Evolutionary conservation across 108 stramenopile genomes (phyloP).

Genomic region (Skeletonema menzelii): DNA sequence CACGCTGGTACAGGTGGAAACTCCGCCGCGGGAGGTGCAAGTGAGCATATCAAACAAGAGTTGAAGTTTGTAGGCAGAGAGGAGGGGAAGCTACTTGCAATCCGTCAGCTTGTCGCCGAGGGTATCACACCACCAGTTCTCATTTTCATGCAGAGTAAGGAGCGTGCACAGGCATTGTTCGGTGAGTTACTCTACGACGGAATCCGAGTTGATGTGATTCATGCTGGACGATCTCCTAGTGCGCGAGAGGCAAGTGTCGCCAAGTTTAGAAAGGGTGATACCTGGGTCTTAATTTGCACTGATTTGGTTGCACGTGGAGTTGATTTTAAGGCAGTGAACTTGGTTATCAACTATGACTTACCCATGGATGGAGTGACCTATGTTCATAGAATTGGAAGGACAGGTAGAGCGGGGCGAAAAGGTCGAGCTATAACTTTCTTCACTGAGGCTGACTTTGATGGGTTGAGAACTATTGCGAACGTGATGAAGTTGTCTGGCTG

Average conservation of each 20-base stretch:
- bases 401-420: constrained; percentile 90
- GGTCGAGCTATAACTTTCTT: constrained; percentile 97
- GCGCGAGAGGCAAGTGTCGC: constrained; percentile 91
- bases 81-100: constrained; percentile 96
- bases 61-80: constrained; percentile 97
- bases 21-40: constrained; percentile 69
- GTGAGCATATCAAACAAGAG: constrained; percentile 83
- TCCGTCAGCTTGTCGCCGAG: constrained; percentile 82
- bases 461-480: constrained; percentile 92
- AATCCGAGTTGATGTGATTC: constrained; percentile 93
- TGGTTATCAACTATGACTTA: constrained; percentile 98
- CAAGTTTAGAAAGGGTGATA: constrained; percentile 93
- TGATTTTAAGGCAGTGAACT: constrained; percentile 96
- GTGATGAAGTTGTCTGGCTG: constrained; percentile 93
- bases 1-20: constrained; percentile 50
- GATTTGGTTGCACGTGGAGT: constrained; percentile 98
- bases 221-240: constrained; percentile 82
- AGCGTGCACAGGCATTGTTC: constrained; percentile 94
- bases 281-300: constrained; percentile 98
- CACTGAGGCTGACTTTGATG: constrained; percentile 90
- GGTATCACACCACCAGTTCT: constrained; percentile 83
- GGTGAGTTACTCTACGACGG: constrained; percentile 94
- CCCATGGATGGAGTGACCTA: constrained; percentile 90
- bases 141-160: constrained; percentile 94
- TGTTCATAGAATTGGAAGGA: constrained; percentile 95